These are phyloP conservation scores for Gynandropsis gynandra DNA, from an alignment of 345 rosid genomes.

Conservation along the genomic window DNA sequence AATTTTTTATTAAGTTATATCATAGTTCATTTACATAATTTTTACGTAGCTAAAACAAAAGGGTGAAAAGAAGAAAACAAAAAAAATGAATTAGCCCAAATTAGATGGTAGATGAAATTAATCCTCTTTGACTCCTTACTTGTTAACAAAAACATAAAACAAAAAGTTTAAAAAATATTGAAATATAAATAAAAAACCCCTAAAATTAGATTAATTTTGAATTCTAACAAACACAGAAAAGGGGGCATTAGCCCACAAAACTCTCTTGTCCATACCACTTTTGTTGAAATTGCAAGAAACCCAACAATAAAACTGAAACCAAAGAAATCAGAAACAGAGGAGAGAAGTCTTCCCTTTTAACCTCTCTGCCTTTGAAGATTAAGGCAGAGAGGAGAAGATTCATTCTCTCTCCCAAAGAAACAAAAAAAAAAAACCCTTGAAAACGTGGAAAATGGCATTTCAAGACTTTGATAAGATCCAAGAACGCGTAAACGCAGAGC, in stretches of 20 bases:
- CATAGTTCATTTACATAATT: no score
- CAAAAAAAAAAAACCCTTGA: not conserved
- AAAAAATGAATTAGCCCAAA: no score
- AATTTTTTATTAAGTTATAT: no score
- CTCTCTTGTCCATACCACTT: slow-evolving; percentile 48
- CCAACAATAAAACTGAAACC: slow-evolving; percentile 15
- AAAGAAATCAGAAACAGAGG: slow-evolving; percentile 11
- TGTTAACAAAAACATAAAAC: no score
- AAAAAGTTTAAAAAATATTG: no score
- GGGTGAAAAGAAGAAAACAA: no score
- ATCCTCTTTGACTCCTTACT: not conserved
- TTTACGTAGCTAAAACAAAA: not conserved
- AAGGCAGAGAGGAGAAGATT: slow-evolving; percentile 46
- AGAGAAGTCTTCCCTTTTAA: slow-evolving; percentile 8
- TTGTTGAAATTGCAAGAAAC: slow-evolving; percentile 2
- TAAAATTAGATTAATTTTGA: no score
- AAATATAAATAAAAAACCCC: no score
- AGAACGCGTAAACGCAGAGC: slow-evolving; percentile 53
- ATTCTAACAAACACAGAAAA: not conserved
- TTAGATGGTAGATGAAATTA: no score
- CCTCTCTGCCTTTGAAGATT: slow-evolving; percentile 56
- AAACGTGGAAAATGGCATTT: slow-evolving; percentile 48
- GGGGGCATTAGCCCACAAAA: slow-evolving; percentile 38
- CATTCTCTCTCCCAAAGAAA: slow-evolving; percentile 25
- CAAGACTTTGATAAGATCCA: slow-evolving; percentile 75